Conservation (phyloP, 2,329 filamentous ascomycete genomes). For the Aspergillus niger region DNA sequence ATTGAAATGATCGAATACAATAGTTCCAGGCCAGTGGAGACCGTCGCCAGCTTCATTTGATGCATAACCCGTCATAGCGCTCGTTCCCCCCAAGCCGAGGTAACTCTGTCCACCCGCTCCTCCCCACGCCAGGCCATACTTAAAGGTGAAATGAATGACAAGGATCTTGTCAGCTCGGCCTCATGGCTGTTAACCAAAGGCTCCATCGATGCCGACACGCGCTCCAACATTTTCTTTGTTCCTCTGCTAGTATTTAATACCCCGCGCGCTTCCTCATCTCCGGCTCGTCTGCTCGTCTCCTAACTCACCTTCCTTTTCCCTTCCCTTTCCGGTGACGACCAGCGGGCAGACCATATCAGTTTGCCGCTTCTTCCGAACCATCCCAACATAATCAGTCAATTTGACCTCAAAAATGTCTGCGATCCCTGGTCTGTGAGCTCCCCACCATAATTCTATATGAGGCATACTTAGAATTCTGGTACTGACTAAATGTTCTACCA, state of each 20-base stretch:
- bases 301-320: background rate
- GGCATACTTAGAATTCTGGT: background rate
- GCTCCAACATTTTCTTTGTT: background rate
- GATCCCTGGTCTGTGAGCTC: background rate
- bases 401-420: background rate
- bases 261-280: background rate
- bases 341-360: background rate
- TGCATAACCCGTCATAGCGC: background rate
- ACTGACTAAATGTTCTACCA: constrained; percentile 35
- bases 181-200: background rate
- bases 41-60: background rate
- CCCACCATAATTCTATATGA: background rate
- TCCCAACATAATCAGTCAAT: background rate
- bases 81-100: background rate
- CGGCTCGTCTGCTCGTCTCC: background rate
- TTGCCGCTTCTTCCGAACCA: background rate
- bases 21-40: background rate
- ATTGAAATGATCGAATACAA: background rate
- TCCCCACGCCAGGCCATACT: no score
- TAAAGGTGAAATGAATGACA: background rate
- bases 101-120: background rate
- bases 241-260: background rate
- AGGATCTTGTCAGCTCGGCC: background rate
- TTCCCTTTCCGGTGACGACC: background rate
- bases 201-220: background rate